These are phyloP conservation scores for Entomortierella lignicola DNA, from an alignment of 192 early-diverging fungal species.

Conservation along the genomic window DNA sequence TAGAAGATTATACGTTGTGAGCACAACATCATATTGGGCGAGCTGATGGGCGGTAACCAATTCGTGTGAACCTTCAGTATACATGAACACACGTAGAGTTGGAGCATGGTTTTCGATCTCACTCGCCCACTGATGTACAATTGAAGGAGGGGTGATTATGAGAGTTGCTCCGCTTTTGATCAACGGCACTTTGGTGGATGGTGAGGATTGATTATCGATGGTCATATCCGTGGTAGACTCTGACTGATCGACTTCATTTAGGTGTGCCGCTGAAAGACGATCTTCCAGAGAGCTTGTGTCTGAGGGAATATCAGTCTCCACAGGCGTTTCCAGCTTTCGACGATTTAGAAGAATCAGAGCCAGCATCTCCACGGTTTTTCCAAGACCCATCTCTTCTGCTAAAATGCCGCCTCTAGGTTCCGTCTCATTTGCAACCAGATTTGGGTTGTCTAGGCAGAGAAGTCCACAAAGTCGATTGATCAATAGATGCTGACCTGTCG, in stretches of 20 bases:
- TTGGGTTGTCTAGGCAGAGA: neutral
- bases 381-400: constrained; percentile 75
- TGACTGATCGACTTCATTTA: neutral
- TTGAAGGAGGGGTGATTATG: constrained; percentile 70
- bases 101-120: constrained; percentile 70
- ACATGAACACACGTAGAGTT: constrained; percentile 50
- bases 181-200: neutral
- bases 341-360: constrained; percentile 66
- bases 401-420: constrained; percentile 58
- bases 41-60: constrained; percentile 33
- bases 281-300: constrained; percentile 5
- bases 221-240: neutral
- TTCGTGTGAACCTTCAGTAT: constrained; percentile 49
- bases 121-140: constrained; percentile 72
- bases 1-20: constrained; percentile 70
- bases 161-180: constrained; percentile 63
- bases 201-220: neutral
- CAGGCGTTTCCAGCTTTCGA: neutral
- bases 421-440: neutral
- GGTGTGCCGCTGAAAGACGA: constrained; percentile 4
- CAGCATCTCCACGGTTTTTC: constrained; percentile 76
- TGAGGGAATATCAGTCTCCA: neutral
- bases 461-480: constrained; percentile 28
- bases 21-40: constrained; percentile 62
- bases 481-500: neutral